Percentiles rank a stretch among this genome's conserved stretches.
Evolutionary conservation across 495 filamentous ascomycete genomes (phyloP).

Genomic region (Platismatia glauca): DNA sequence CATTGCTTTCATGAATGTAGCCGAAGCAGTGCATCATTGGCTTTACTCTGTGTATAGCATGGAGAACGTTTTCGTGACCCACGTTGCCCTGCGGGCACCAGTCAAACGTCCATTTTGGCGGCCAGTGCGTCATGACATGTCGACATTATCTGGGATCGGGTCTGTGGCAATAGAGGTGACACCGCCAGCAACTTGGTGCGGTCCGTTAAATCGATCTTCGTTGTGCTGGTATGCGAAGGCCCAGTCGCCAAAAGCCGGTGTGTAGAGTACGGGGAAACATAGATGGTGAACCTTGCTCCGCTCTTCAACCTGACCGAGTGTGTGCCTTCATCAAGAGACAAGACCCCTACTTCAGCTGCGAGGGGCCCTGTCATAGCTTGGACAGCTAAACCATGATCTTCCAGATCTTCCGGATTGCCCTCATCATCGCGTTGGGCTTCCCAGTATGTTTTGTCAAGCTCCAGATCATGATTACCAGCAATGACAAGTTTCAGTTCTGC

Average conservation of each 20-base stretch:
- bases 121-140: constrained; percentile 72
- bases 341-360: constrained; percentile 43
- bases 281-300: constrained; percentile 53
- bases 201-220: constrained; percentile 45
- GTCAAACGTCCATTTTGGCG: constrained; percentile 54
- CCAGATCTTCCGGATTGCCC: constrained; percentile 21
- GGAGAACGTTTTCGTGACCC: constrained; percentile 45
- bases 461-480: constrained; percentile 70
- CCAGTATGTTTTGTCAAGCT: constrained; percentile 50
- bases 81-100: constrained; percentile 25
- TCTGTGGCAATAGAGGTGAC: constrained; percentile 32
- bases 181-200: constrained; percentile 16
- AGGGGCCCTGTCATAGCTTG: constrained; percentile 36
- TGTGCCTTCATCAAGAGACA: constrained; percentile 60
- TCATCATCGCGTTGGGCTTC: constrained; percentile 15
- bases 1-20: constrained; percentile 45
- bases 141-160: constrained; percentile 43
- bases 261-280: constrained; percentile 65
- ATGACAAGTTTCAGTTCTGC: constrained; percentile 71
- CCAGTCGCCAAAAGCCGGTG: constrained; percentile 50
- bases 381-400: constrained; percentile 23
- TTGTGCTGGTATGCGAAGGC: constrained; percentile 53
- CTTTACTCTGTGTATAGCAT: constrained; percentile 35
- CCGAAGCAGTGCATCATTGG: constrained; percentile 53
- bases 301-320: constrained; percentile 47